A percentile compares a stretch with the other conserved stretches of the same genome.
Evolutionary conservation across 2,329 filamentous ascomycete genomes (phyloP).

Genomic region (Colletotrichum nymphaeae): DNA sequence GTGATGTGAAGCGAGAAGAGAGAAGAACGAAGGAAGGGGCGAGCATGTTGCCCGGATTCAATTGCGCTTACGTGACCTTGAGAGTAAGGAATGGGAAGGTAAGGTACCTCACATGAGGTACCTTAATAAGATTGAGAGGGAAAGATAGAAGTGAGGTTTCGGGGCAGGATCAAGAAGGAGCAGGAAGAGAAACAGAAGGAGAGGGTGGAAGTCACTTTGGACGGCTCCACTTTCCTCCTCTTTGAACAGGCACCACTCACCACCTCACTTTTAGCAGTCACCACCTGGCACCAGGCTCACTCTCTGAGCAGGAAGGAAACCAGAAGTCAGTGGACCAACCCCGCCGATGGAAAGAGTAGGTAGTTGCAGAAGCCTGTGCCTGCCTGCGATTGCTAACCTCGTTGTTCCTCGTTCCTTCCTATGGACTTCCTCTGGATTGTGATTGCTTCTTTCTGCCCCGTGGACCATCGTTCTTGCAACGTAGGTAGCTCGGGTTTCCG

Average conservation of each 20-base stretch:
- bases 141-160: too few species aligned
- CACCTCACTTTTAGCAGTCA: too few species aligned
- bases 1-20: background rate
- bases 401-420: background rate
- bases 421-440: background rate
- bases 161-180: background rate
- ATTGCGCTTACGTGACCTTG: background rate
- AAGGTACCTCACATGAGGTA: background rate
- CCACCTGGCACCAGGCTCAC: too few species aligned
- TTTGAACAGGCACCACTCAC: conserved; percentile 18
- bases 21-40: background rate
- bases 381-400: too few species aligned
- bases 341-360: background rate
- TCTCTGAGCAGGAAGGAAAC: background rate
- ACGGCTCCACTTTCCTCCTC: conserved; percentile 31
- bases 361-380: background rate
- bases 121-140: background rate
- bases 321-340: background rate
- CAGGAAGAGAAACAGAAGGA: background rate
- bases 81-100: background rate
- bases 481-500: background rate
- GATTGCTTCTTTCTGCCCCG: background rate
- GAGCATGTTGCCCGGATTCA: background rate
- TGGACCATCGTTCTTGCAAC: background rate
- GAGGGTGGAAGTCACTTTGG: background rate